A percentile compares a stretch with the other conserved stretches of the same genome.
phyloP scores from a whole-genome alignment of 805 yeast species.

The Pichia phayaonensis region DNA sequence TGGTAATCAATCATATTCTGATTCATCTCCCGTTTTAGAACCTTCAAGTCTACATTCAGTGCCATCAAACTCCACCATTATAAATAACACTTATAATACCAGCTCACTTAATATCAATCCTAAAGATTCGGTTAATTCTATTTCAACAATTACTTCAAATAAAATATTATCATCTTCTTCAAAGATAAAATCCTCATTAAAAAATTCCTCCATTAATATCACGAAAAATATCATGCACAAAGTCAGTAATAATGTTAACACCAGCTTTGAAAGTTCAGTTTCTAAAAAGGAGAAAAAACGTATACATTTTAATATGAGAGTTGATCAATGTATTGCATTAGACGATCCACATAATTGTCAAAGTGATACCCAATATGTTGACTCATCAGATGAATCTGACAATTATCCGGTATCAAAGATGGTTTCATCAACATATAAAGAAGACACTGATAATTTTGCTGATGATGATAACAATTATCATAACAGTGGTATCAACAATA shows the following conservation, averaged over 20 bases:
- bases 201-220: slow-evolving; percentile 9
- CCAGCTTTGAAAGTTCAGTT: neutral
- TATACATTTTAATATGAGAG: slow-evolving; percentile 90
- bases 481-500: neutral
- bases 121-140: neutral
- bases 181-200: slow-evolving; percentile 12
- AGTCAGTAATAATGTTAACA: neutral
- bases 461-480: slow-evolving; percentile 3
- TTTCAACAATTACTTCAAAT: neutral
- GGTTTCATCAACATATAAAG: slow-evolving; percentile 10
- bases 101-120: neutral
- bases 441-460: slow-evolving; percentile 11
- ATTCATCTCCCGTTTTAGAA: slow-evolving; percentile 26
- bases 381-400: slow-evolving; percentile 22
- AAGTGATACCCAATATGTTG: slow-evolving; percentile 3
- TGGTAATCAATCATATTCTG: neutral
- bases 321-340: slow-evolving; percentile 86
- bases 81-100: neutral
- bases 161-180: neutral
- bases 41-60: slow-evolving; percentile 6
- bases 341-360: slow-evolving; percentile 23
- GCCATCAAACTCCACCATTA: neutral
- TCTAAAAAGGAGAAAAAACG: slow-evolving; percentile 43
- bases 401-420: slow-evolving; percentile 12
- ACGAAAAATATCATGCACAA: slow-evolving; percentile 1